These are phyloP conservation scores for Amanita molliuscula DNA, from an alignment of 768 basidiomycete species.

Conservation along the genomic window DNA sequence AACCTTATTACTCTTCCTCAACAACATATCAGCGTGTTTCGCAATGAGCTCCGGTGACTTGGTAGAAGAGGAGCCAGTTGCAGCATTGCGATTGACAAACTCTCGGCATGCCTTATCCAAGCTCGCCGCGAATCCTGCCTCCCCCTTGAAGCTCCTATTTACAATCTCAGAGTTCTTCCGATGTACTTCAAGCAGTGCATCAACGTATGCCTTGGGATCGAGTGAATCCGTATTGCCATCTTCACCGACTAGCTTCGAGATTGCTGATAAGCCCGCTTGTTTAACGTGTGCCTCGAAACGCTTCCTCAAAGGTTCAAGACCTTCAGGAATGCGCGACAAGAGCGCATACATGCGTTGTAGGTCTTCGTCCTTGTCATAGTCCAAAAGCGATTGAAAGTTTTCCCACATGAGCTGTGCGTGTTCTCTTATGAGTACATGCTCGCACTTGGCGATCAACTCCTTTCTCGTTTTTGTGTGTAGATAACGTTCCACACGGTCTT, in stretches of 20 bases:
- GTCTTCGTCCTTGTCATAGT: slow-evolving; percentile 94
- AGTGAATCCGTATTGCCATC: slow-evolving; percentile 57
- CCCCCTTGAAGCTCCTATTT: slow-evolving; percentile 84
- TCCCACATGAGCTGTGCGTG: slow-evolving; percentile 91
- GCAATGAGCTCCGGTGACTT: slow-evolving; percentile 94
- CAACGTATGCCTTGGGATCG: slow-evolving; percentile 94
- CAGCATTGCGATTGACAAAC: slow-evolving; percentile 92
- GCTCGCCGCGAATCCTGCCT: slow-evolving; percentile 92
- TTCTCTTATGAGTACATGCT: slow-evolving; percentile 86
- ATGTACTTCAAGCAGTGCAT: slow-evolving; percentile 87
- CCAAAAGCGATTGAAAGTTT: slow-evolving; percentile 86
- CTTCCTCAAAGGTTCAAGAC: slow-evolving; percentile 87
- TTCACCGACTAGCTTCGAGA: slow-evolving; percentile 68
- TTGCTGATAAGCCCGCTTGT: slow-evolving; percentile 74
- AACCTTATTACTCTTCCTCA: slow-evolving; percentile 96
- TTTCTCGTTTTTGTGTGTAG: slow-evolving; percentile 88
- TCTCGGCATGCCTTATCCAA: slow-evolving; percentile 96
- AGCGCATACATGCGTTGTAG: slow-evolving; percentile 95
- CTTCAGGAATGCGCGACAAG: slow-evolving; percentile 86
- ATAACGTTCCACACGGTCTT: slow-evolving; percentile 93
- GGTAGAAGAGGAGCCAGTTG: slow-evolving; percentile 78
- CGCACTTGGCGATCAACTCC: slow-evolving; percentile 78
- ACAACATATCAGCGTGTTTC: slow-evolving; percentile 84
- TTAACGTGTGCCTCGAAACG: slow-evolving; percentile 96
- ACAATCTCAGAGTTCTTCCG: slow-evolving; percentile 92